A percentile compares a stretch with the other conserved stretches of the same genome.
phyloP scores from a whole-genome alignment of 2,329 filamentous ascomycete species.

The Hypoxylon sp. region DNA sequence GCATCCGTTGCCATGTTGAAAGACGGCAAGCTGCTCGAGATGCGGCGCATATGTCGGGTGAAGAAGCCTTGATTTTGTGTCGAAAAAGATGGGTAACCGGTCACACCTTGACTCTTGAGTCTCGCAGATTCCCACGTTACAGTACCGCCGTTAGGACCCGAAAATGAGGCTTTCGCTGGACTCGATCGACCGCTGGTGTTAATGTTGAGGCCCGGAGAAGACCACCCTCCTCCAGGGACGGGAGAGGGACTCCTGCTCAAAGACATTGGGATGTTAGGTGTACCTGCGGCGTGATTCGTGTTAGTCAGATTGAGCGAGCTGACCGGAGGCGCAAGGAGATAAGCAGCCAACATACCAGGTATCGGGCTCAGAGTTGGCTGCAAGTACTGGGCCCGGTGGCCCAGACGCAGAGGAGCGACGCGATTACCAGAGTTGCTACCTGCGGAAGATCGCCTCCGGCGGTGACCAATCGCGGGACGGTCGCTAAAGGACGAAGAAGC shows the following conservation, averaged over 20 bases:
- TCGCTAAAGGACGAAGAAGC: slow-evolving; percentile 69
- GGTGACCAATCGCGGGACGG: slow-evolving; percentile 63
- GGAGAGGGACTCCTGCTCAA: slow-evolving; percentile 91
- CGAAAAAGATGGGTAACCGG: slow-evolving; percentile 83
- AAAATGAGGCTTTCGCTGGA: slow-evolving; percentile 67
- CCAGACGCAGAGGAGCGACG: slow-evolving; percentile 56
- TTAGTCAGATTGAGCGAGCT: slow-evolving; percentile 26
- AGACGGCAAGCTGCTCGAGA: slow-evolving; percentile 83
- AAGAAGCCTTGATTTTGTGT: slow-evolving; percentile 91
- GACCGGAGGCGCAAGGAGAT: slow-evolving; percentile 31
- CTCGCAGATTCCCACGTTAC: slow-evolving; percentile 89
- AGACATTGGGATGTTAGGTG: slow-evolving; percentile 77
- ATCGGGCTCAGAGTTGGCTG: slow-evolving; percentile 66
- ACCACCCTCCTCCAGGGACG: slow-evolving; percentile 87
- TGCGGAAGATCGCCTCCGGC: slow-evolving; percentile 65
- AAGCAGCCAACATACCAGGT: slow-evolving; percentile 64
- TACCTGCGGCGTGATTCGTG: slow-evolving; percentile 59
- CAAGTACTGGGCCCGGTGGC: slow-evolving; percentile 58
- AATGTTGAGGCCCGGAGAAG: slow-evolving; percentile 83
- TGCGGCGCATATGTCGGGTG: slow-evolving; percentile 82
- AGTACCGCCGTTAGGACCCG: slow-evolving; percentile 66
- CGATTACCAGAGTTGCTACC: slow-evolving; percentile 53
- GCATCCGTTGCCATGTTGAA: slow-evolving; percentile 69
- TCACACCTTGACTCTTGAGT: slow-evolving; percentile 79
- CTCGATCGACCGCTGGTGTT: slow-evolving; percentile 78